These are phyloP conservation scores for Yarrowia porcina DNA, from an alignment of 805 yeast genomes.

Conservation along the genomic window DNA sequence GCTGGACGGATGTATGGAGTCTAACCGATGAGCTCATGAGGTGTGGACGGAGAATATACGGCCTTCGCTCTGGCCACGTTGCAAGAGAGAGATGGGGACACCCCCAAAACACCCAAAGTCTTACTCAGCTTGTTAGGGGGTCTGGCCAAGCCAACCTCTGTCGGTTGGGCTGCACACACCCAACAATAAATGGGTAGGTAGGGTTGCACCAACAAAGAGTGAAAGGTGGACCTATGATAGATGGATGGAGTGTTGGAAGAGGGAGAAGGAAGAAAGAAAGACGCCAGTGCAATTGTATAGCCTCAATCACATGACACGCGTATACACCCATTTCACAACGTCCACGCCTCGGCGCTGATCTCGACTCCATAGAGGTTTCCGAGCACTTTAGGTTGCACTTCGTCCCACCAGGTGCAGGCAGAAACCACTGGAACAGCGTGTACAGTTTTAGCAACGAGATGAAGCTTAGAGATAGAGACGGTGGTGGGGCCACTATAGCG, in stretches of 20 bases:
- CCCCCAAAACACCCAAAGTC: too few relatives aligned
- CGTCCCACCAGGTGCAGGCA: not conserved
- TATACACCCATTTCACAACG: too few relatives aligned
- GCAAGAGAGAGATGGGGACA: too few relatives aligned
- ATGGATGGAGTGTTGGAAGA: not conserved
- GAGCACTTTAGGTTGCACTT: slow-evolving; percentile 17
- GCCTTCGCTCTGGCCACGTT: too few relatives aligned
- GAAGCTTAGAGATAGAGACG: too few relatives aligned
- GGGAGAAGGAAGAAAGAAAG: too few relatives aligned
- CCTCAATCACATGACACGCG: too few relatives aligned
- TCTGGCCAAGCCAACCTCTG: not conserved
- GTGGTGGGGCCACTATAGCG: too few relatives aligned
- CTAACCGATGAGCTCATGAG: not conserved
- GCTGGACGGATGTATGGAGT: not conserved
- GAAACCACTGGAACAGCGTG: slow-evolving; percentile 5
- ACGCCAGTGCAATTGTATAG: too few relatives aligned
- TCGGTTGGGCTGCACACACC: slow-evolving; percentile 16
- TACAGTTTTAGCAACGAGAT: not conserved
- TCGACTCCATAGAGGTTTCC: slow-evolving; percentile 20
- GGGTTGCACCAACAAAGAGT: slow-evolving; percentile 16
- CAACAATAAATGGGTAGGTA: slow-evolving; percentile 17
- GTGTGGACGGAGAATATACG: too few relatives aligned
- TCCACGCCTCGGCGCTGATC: slow-evolving; percentile 12
- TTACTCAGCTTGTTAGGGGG: not conserved
- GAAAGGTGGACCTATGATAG: too few relatives aligned